phyloP scores from a whole-genome alignment of 208 protist species.

The Leishmania lainsoni region DNA sequence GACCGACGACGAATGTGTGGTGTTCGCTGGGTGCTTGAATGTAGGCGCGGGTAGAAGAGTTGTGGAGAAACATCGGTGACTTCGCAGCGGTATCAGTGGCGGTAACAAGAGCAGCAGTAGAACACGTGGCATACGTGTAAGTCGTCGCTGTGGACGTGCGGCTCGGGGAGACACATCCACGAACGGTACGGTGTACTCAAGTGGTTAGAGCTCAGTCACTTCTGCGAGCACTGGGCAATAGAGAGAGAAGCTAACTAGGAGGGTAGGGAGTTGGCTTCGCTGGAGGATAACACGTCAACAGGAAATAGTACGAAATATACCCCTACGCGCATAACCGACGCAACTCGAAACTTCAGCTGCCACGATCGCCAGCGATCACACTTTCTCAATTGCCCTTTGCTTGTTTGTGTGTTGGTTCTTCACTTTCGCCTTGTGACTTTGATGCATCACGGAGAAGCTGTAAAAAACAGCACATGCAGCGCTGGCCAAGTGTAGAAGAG shows the following conservation, averaged over 20 bases:
- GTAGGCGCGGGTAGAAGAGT: not conserved
- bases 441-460: not conserved
- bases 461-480: not conserved
- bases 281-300: not conserved
- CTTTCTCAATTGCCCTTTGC: not conserved
- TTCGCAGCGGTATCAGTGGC: not conserved
- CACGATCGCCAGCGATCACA: not conserved
- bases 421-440: not conserved
- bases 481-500: not conserved
- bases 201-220: not conserved
- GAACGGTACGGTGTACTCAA: not conserved
- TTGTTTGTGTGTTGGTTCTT: not conserved
- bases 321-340: not conserved
- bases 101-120: not conserved
- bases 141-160: not conserved
- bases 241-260: not conserved
- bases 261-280: not conserved
- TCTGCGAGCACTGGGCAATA: not conserved
- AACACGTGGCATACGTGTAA: not conserved
- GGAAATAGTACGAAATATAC: not conserved
- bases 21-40: too few relatives aligned
- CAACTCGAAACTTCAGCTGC: not conserved
- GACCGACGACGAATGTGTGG: not conserved
- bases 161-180: not conserved
- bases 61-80: not conserved